phyloP scores from a whole-genome alignment of 2,329 filamentous ascomycete genomes.

The Furcasterigmium sp. region DNA sequence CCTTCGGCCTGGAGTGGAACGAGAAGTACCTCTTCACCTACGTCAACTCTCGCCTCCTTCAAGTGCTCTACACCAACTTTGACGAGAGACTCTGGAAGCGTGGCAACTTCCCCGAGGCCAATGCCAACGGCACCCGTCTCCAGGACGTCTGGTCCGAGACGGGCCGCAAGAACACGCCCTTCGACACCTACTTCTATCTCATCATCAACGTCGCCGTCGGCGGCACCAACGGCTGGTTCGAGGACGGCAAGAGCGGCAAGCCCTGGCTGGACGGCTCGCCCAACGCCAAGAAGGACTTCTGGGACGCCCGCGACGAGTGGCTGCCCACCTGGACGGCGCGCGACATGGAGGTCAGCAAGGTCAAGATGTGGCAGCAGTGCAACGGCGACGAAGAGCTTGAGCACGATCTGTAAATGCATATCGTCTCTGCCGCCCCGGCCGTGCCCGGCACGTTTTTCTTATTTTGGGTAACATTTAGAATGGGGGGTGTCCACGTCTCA shows the following conservation, averaged over 20 bases:
- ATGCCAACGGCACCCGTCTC: slow-evolving; percentile 61
- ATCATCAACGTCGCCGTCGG: slow-evolving; percentile 74
- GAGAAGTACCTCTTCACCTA: slow-evolving; percentile 87
- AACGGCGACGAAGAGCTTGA: slow-evolving; percentile 52
- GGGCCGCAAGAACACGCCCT: slow-evolving; percentile 59
- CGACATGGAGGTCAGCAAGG: slow-evolving; percentile 63
- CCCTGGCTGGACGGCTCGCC: slow-evolving; percentile 70
- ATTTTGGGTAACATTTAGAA: slow-evolving; percentile 1
- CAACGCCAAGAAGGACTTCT: slow-evolving; percentile 71
- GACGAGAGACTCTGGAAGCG: slow-evolving; percentile 62
- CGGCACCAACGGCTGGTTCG: slow-evolving; percentile 78
- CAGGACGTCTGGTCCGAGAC: slow-evolving; percentile 60
- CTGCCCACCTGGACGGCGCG: slow-evolving; percentile 66
- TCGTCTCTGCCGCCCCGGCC: not conserved
- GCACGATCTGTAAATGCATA: not conserved
- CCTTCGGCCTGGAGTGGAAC: slow-evolving; percentile 79
- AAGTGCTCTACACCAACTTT: slow-evolving; percentile 77
- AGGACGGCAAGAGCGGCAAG: slow-evolving; percentile 66
- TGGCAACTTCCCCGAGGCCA: slow-evolving; percentile 60
- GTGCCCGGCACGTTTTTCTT: too few relatives aligned
- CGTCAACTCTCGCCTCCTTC: slow-evolving; percentile 72
- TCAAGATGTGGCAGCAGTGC: slow-evolving; percentile 67
- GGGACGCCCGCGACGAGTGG: slow-evolving; percentile 62
- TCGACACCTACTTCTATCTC: slow-evolving; percentile 71
- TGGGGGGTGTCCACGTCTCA: not conserved